A percentile compares a stretch with the other conserved stretches of the same genome.
phyloP scores from a whole-genome alignment of 768 basidiomycete species.

The Solioccasus polychromus region DNA sequence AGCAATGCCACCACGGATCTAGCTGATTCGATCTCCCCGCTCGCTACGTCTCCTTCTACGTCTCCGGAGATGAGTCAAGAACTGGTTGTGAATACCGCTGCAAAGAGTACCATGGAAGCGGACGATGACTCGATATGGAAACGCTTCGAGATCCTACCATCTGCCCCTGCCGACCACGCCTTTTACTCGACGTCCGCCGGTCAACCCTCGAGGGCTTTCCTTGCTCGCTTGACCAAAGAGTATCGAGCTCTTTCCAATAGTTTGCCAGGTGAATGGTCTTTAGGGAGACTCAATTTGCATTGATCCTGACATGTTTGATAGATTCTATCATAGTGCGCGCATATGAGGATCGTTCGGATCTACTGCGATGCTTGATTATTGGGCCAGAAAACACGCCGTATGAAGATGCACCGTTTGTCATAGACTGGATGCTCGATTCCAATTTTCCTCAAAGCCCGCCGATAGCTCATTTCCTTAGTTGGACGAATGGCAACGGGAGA shows the following conservation, averaged over 20 bases:
- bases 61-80: constrained; percentile 34
- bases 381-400: constrained; percentile 96
- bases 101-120: constrained; percentile 27
- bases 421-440: constrained; percentile 88
- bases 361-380: constrained; percentile 85
- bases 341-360: constrained; percentile 86
- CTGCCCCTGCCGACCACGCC: constrained; percentile 80
- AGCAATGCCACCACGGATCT: constrained; percentile 19
- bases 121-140: constrained; percentile 59
- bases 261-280: constrained; percentile 66
- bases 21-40: constrained; percentile 21
- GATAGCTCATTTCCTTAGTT: constrained; percentile 84
- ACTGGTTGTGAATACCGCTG: constrained; percentile 22
- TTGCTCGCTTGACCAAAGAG: constrained; percentile 76
- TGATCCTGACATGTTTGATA: constrained; percentile 26
- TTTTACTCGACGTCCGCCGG: constrained; percentile 61
- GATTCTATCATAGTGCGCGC: constrained; percentile 87
- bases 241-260: constrained; percentile 77
- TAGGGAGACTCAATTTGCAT: neutral
- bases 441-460: constrained; percentile 84
- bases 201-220: constrained; percentile 70
- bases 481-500: constrained; percentile 93
- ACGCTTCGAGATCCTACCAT: constrained; percentile 75
- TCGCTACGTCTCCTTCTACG: constrained; percentile 28
- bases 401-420: constrained; percentile 90